phyloP scores from a whole-genome alignment of 192 early-diverging fungal genomes.

The Podila verticillata region DNA sequence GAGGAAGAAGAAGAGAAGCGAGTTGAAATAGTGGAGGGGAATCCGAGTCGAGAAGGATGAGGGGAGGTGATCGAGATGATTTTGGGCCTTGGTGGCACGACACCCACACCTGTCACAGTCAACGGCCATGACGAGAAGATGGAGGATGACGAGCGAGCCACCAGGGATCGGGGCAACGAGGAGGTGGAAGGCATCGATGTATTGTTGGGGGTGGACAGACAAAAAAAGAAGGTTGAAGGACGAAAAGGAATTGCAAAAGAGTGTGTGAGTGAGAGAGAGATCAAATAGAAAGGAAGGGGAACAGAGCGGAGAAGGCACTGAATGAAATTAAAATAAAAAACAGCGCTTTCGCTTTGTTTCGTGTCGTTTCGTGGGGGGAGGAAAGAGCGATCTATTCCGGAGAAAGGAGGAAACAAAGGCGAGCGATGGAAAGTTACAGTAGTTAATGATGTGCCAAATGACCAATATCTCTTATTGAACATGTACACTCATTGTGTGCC shows the following conservation, averaged over 20 bases:
- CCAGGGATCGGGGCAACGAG: constrained; percentile 32
- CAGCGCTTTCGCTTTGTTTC: background rate
- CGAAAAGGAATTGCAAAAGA: background rate
- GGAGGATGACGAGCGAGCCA: constrained; percentile 9
- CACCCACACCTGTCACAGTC: too few relatives aligned
- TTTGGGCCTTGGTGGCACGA: background rate
- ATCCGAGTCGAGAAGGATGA: background rate
- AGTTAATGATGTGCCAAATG: background rate
- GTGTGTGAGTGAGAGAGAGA: background rate
- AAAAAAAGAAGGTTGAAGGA: too few relatives aligned
- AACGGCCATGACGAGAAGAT: background rate
- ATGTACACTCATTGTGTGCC: background rate
- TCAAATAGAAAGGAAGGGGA: background rate
- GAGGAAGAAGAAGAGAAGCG: background rate
- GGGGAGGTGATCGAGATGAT: background rate
- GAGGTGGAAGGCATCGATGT: constrained; percentile 19
- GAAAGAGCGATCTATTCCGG: constrained; percentile 5
- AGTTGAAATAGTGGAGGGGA: constrained; percentile 10
- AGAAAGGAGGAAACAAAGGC: background rate
- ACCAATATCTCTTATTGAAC: constrained; percentile 2
- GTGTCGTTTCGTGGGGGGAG: background rate
- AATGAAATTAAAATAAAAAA: constrained; percentile 9
- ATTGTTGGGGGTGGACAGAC: constrained; percentile 1
- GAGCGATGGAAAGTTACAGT: background rate
- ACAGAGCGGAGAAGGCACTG: constrained; percentile 1